These are phyloP conservation scores for Biscutella auriculata DNA, from an alignment of 441 rosid genomes.

Conservation along the genomic window DNA sequence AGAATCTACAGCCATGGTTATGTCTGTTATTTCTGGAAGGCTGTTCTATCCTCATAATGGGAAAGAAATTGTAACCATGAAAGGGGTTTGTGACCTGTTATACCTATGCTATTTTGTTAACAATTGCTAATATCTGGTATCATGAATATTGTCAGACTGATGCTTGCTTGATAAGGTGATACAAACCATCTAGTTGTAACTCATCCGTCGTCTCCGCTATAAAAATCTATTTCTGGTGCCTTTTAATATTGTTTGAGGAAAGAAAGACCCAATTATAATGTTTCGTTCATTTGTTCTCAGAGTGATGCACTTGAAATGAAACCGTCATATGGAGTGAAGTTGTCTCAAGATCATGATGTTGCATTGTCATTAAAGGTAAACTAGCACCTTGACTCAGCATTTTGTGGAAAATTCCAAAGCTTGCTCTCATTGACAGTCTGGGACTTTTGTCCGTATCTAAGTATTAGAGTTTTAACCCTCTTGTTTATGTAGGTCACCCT, in stretches of 20 bases:
- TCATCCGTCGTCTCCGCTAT: neutral
- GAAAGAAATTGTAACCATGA: conserved; percentile 43
- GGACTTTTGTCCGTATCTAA: conserved; percentile 3
- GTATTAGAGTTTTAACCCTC: conserved; percentile 2
- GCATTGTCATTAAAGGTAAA: conserved; percentile 54
- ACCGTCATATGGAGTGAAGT: conserved; percentile 44
- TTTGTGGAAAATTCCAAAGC: conserved; percentile 1
- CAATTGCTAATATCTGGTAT: conserved; percentile 1
- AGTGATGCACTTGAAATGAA: conserved; percentile 30
- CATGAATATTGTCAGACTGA: conserved; percentile 2
- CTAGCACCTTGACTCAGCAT: conserved; percentile 16
- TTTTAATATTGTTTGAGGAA: conserved; percentile 22
- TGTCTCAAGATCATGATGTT: conserved; percentile 41
- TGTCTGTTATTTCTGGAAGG: conserved; percentile 38
- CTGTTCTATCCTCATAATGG: conserved; percentile 42
- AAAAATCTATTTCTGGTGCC: neutral
- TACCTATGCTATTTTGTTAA: conserved; percentile 2
- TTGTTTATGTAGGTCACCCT: conserved; percentile 42
- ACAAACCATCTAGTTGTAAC: conserved; percentile 7
- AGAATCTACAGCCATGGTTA: conserved; percentile 38
- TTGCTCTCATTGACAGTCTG: neutral
- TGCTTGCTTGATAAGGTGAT: neutral
- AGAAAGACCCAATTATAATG: conserved; percentile 24
- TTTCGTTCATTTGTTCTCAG: conserved; percentile 25
- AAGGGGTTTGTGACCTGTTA: conserved; percentile 40